Percentiles rank a stretch among this genome's conserved stretches.
Evolutionary conservation across 371 early-diverging fungal genomes (phyloP).

Genomic region (Edhazardia aedis): DNA sequence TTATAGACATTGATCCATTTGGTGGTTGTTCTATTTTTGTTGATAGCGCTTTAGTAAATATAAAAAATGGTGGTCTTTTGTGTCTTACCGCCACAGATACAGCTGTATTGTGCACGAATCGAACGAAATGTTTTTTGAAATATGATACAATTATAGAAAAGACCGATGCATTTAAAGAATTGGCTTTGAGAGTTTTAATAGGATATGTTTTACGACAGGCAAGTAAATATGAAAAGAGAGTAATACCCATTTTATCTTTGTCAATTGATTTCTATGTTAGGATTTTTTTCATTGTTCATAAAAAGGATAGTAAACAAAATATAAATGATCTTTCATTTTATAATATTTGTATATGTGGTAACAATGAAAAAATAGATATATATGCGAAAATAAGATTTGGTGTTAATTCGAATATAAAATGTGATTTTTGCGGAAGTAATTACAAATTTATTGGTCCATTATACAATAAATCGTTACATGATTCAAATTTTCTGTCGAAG

Average conservation of each 20-base stretch:
- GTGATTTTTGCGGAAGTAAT: slow-evolving; percentile 30
- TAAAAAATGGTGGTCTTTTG: slow-evolving; percentile 72
- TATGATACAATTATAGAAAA: slow-evolving; percentile 52
- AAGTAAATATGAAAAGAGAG: slow-evolving; percentile 58
- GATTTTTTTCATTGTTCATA: slow-evolving; percentile 75
- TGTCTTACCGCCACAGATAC: slow-evolving; percentile 97
- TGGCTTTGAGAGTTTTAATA: slow-evolving; percentile 57
- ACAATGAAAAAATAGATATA: slow-evolving; percentile 9
- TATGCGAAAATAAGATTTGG: slow-evolving; percentile 6
- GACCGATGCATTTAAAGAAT: slow-evolving; percentile 30
- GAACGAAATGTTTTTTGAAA: slow-evolving; percentile 59
- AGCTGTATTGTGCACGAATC: slow-evolving; percentile 66
- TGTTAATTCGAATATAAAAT: slow-evolving; percentile 11
- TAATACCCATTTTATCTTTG: slow-evolving; percentile 69
- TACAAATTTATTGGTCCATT: slow-evolving; percentile 74
- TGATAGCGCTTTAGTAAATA: slow-evolving; percentile 74
- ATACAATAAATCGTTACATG: slow-evolving; percentile 62
- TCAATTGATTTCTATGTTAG: slow-evolving; percentile 95
- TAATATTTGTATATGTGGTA: slow-evolving; percentile 34
- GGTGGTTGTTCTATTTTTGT: slow-evolving; percentile 85
- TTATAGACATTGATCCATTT: slow-evolving; percentile 69
- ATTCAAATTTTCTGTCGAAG: slow-evolving; percentile 54
- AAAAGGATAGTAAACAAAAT: slow-evolving; percentile 51
- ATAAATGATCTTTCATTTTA: slow-evolving; percentile 16
- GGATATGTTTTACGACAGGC: slow-evolving; percentile 63